phyloP scores from a whole-genome alignment of 495 filamentous ascomycete genomes.

The Penicillium canariense region DNA sequence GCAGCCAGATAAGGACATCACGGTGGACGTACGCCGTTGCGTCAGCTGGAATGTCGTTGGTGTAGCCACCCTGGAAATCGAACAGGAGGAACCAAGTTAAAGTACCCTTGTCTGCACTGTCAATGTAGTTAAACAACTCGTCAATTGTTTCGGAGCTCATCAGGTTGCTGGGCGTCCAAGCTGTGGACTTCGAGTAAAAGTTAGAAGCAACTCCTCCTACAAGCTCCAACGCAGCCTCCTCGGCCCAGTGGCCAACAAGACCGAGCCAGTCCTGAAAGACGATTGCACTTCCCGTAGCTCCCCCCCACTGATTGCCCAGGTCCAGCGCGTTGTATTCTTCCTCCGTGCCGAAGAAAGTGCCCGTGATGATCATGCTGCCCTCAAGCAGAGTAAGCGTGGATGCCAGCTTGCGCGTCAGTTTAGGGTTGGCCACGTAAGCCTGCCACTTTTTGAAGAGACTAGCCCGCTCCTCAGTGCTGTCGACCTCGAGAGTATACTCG shows the following conservation, averaged over 20 bases:
- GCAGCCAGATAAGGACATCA: conserved; percentile 39
- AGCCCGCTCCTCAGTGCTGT: conserved; percentile 26
- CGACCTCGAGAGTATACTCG: conserved; percentile 38
- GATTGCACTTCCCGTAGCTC: conserved; percentile 59
- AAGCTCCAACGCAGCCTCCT: conserved; percentile 35
- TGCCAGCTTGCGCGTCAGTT: conserved; percentile 53
- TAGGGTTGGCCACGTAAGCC: conserved; percentile 34
- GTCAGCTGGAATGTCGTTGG: conserved; percentile 30
- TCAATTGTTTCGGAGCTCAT: conserved; percentile 34
- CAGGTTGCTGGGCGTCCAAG: conserved; percentile 44
- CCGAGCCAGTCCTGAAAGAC: conserved; percentile 54
- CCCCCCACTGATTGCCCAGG: conserved; percentile 53
- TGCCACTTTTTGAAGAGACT: conserved; percentile 42
- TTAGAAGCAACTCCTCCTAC: conserved; percentile 35
- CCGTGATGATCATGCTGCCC: conserved; percentile 32
- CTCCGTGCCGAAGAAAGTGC: conserved; percentile 42
- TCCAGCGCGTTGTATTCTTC: conserved; percentile 42
- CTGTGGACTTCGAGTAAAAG: conserved; percentile 42
- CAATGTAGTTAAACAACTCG: conserved; percentile 38
- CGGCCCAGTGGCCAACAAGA: conserved; percentile 47
- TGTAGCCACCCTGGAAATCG: conserved; percentile 40
- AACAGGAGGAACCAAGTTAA: conserved; percentile 44
- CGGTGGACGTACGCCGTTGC: conserved; percentile 39
- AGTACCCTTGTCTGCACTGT: conserved; percentile 42
- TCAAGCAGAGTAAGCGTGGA: conserved; percentile 32